phyloP scores from a whole-genome alignment of 1,139 yeast genomes.

The Candida labiduridarum region DNA sequence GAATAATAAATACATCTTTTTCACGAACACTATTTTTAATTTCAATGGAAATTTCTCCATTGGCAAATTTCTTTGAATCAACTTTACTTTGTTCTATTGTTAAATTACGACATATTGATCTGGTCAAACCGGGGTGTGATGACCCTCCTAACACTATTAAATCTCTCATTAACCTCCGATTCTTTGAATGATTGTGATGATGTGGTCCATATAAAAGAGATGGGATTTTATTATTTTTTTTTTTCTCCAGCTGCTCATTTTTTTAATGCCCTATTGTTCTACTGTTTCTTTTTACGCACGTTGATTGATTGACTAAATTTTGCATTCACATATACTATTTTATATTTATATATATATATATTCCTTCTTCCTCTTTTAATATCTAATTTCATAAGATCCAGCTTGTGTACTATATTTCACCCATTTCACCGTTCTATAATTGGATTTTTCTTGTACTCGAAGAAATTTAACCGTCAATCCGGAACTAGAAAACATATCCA shows the following conservation, averaged over 20 bases:
- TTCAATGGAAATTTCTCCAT: conserved; percentile 90
- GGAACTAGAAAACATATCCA: conserved; percentile 79
- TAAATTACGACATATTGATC: conserved; percentile 62
- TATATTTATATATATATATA: not conserved
- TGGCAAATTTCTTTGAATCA: conserved; percentile 59
- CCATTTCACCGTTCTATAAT: conserved; percentile 82
- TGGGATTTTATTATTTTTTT: conserved; percentile 4
- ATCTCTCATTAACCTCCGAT: conserved; percentile 56
- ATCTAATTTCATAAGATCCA: conserved; percentile 80
- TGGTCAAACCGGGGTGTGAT: conserved; percentile 68
- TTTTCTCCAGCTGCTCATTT: not conserved
- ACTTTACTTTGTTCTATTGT: conserved; percentile 65
- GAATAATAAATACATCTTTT: conserved; percentile 87
- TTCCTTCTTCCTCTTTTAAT: conserved; percentile 25
- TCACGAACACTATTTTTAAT: conserved; percentile 86
- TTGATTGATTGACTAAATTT: not conserved
- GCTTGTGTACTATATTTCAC: conserved; percentile 75
- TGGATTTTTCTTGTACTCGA: conserved; percentile 65
- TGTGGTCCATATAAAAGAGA: not conserved
- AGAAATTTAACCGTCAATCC: conserved; percentile 77
- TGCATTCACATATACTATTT: too few relatives aligned
- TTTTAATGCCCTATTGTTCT: too few relatives aligned
- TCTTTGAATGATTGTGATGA: conserved; percentile 1
- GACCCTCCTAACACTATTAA: conserved; percentile 77
- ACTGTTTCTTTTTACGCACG: conserved; percentile 5